Base-by-base conservation (phyloP, 148 eudicot species). In the Rhododendron henanense region DNA sequence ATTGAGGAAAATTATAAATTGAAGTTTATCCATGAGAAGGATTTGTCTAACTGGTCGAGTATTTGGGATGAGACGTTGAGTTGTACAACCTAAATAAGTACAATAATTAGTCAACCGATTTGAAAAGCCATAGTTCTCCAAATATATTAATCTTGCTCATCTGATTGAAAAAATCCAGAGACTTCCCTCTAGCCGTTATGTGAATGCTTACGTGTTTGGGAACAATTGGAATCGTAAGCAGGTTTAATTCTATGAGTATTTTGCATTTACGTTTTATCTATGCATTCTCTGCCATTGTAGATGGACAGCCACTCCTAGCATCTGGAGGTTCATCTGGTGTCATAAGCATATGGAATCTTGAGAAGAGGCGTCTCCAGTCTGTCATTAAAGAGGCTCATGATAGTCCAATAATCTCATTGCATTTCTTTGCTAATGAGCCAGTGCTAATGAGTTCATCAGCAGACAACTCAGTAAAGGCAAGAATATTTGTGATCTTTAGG, bases 261-360 rank as follows among this genome's bases (percentile, higher is more conserved):
- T 63, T 81, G 50, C n/a, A 37, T 39, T 69, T 84, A 5, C 55
- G 39, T 53, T 35, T 71, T 82, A 78, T 55, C 84, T 61, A 16
- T 79, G 31, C 77, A 33, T 81, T n/a, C 74, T 51, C 1, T 77
- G 71, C 79, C 57, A 81, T 28, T 89, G 69, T 87, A 94, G 98
- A 97, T 90, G 96, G 98, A 71, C 98, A 94, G 84, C 98, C 99
- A 85, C 96, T 97, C 81, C 90, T 97, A 87, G 98, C 98, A 84
- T 95, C 98, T 83, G 99, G 99, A 88, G 98, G 96, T 87, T 92
- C 98, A 51, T 95, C 99, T 39, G 99, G 99, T 83, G 95, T 97
- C 79, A 93, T 95, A 88, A 97, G 94, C 87, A 88, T 97, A 88
- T 97, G 99, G 99, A 94, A 97, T 91, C 98, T 97, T 89, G 99